These are phyloP conservation scores for Metroxylon sagu DNA, from an alignment of 176 grass and related monocot genomes.

Conservation along the genomic window DNA sequence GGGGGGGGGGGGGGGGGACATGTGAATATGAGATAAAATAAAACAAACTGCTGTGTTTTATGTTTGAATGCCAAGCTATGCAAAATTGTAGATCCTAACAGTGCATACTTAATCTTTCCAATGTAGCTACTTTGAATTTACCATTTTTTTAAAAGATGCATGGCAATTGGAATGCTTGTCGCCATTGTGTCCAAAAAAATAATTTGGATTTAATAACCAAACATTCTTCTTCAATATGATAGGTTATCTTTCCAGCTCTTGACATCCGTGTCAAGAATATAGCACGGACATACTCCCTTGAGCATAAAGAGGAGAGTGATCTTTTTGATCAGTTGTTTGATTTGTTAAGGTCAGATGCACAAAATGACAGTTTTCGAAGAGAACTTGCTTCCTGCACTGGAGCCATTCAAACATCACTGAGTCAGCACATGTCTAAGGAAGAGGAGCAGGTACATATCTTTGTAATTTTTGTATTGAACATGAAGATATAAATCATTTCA, in stretches of 20 bases:
- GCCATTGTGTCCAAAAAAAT: background rate
- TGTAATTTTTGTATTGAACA: background rate
- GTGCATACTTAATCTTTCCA: too few relatives aligned
- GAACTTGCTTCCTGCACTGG: constrained; percentile 72
- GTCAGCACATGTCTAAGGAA: constrained; percentile 94
- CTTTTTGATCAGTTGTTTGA: constrained; percentile 53
- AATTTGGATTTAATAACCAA: background rate
- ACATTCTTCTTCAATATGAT: constrained; percentile 18
- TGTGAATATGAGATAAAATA: too few relatives aligned
- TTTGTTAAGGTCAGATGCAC: constrained; percentile 44
- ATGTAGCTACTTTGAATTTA: too few relatives aligned
- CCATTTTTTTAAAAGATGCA: too few relatives aligned
- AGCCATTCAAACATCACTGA: constrained; percentile 61
- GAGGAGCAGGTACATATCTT: constrained; percentile 66
- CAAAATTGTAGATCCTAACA: too few relatives aligned
- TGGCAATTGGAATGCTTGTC: too few relatives aligned
- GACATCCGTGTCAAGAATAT: constrained; percentile 90
- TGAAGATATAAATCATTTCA: too few relatives aligned
- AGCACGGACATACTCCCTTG: constrained; percentile 73
- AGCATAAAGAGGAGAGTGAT: constrained; percentile 73
- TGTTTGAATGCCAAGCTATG: too few relatives aligned
- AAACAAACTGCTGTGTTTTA: too few relatives aligned
- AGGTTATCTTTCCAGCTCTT: constrained; percentile 93
- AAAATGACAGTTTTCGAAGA: constrained; percentile 33
- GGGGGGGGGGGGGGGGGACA: too few relatives aligned